These are phyloP conservation scores for Ogataea allantospora DNA, from an alignment of 805 yeast species.

Conservation along the genomic window DNA sequence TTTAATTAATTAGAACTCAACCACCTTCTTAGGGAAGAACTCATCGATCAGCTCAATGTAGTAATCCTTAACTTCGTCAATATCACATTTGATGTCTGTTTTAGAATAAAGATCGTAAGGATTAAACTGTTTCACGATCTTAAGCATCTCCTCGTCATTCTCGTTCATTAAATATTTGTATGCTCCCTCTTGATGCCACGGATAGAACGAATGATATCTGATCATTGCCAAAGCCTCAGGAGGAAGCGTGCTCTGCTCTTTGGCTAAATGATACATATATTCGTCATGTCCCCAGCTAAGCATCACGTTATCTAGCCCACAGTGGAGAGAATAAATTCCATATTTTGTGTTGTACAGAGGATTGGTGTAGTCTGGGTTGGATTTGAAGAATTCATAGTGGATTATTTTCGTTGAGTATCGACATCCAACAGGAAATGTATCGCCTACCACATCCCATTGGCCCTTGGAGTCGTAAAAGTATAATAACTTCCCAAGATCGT, in stretches of 20 bases:
- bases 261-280: constrained; percentile 72
- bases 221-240: constrained; percentile 71
- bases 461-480: constrained; percentile 72
- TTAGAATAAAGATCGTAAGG: constrained; percentile 69
- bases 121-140: constrained; percentile 65
- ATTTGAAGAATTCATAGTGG: constrained; percentile 56
- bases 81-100: constrained; percentile 46
- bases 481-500: constrained; percentile 66
- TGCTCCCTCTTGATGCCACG: constrained; percentile 73
- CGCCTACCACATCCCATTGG: constrained; percentile 82
- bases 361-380: constrained; percentile 59
- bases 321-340: constrained; percentile 62
- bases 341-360: constrained; percentile 65
- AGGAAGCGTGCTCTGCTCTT: constrained; percentile 60
- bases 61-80: constrained; percentile 53
- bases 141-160: constrained; percentile 57
- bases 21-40: constrained; percentile 54
- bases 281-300: constrained; percentile 80
- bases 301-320: constrained; percentile 71
- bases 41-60: constrained; percentile 65
- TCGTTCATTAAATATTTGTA: constrained; percentile 63
- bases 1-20: constrained; percentile 46
- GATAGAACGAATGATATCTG: constrained; percentile 71
- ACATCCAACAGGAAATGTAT: constrained; percentile 76
- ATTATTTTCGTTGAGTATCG: constrained; percentile 58